Evolutionary conservation across 768 basidiomycete species (phyloP).

Genomic region (Serendipita vermifera): DNA sequence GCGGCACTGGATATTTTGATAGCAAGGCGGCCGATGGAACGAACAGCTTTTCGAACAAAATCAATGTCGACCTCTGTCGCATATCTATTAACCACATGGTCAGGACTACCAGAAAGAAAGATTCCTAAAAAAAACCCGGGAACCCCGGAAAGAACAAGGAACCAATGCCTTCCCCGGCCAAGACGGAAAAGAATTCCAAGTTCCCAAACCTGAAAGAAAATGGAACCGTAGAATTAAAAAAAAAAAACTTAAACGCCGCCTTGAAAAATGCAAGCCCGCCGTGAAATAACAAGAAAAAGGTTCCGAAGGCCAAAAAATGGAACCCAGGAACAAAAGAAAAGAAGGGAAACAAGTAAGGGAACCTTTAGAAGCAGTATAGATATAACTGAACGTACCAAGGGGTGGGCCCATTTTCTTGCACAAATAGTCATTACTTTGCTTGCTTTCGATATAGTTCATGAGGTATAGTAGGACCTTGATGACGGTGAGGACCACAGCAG

Average conservation of each 20-base stretch:
- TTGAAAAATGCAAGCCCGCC: conserved; percentile 79
- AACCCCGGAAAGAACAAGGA: conserved; percentile 86
- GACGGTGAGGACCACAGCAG: conserved; percentile 96
- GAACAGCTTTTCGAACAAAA: conserved; percentile 93
- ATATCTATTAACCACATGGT: conserved; percentile 41
- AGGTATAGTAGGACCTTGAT: conserved; percentile 91
- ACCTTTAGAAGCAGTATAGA: neutral
- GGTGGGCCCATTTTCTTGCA: conserved; percentile 99
- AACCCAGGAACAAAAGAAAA: conserved; percentile 96
- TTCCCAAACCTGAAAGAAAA: conserved; percentile 96
- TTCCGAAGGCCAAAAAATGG: conserved; percentile 97
- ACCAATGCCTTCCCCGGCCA: conserved; percentile 87
- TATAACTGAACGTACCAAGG: conserved; percentile 44
- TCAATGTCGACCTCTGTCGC: conserved; percentile 97
- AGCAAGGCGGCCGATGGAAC: conserved; percentile 93
- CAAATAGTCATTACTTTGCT: conserved; percentile 70
- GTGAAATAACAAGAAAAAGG: conserved; percentile 92
- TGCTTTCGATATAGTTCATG: conserved; percentile 98
- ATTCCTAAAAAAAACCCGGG: conserved; percentile 55
- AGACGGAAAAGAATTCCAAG: conserved; percentile 98
- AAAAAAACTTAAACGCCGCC: conserved; percentile 99
- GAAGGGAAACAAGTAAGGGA: conserved; percentile 56
- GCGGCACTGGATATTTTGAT: conserved; percentile 90
- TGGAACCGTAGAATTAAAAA: conserved; percentile 99
- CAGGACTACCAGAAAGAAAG: neutral